A percentile compares a stretch with the other conserved stretches of the same genome.
These are phyloP conservation scores for Chalaropsis ovoidea DNA, from an alignment of 2,329 filamentous ascomycete genomes.

Conservation along the genomic window DNA sequence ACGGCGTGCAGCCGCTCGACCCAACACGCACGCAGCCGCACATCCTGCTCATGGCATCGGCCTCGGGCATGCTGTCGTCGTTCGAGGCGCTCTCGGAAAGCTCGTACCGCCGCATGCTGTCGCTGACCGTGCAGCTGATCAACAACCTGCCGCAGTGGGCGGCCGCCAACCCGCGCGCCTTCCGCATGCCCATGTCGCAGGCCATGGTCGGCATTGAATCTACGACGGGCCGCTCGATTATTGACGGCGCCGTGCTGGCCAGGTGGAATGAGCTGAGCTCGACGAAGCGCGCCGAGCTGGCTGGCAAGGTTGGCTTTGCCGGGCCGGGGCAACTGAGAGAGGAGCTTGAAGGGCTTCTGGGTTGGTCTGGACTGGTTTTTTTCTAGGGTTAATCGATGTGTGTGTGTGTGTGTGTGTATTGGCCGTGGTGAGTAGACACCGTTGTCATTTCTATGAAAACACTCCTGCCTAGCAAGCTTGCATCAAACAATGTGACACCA, in stretches of 20 bases:
- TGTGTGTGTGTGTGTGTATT: not conserved
- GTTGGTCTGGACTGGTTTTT: slow-evolving; percentile 54
- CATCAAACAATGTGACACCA: not conserved
- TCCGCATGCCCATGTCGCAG: slow-evolving; percentile 48
- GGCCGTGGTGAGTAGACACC: no score
- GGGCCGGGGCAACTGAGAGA: slow-evolving; percentile 57
- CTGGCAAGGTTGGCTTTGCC: slow-evolving; percentile 58
- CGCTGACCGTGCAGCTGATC: slow-evolving; percentile 68
- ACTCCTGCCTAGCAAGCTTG: not conserved
- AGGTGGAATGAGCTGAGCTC: slow-evolving; percentile 68
- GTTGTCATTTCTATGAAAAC: no score
- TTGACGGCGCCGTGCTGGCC: slow-evolving; percentile 67
- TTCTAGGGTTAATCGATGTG: slow-evolving; percentile 25
- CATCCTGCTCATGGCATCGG: slow-evolving; percentile 57
- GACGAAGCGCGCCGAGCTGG: slow-evolving; percentile 60
- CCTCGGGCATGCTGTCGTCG: slow-evolving; percentile 65
- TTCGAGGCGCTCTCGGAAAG: slow-evolving; percentile 69
- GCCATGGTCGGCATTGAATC: slow-evolving; percentile 47
- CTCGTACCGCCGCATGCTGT: slow-evolving; percentile 72
- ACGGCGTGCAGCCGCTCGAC: slow-evolving; percentile 21
- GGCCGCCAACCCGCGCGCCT: slow-evolving; percentile 73
- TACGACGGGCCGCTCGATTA: slow-evolving; percentile 53
- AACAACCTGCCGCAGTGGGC: slow-evolving; percentile 65
- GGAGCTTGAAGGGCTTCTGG: slow-evolving; percentile 55
- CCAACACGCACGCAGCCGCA: slow-evolving; percentile 34